Evolutionary conservation across 176 grass and related monocot genomes (phyloP).

Genomic region (Miscanthus lutarioriparius): DNA sequence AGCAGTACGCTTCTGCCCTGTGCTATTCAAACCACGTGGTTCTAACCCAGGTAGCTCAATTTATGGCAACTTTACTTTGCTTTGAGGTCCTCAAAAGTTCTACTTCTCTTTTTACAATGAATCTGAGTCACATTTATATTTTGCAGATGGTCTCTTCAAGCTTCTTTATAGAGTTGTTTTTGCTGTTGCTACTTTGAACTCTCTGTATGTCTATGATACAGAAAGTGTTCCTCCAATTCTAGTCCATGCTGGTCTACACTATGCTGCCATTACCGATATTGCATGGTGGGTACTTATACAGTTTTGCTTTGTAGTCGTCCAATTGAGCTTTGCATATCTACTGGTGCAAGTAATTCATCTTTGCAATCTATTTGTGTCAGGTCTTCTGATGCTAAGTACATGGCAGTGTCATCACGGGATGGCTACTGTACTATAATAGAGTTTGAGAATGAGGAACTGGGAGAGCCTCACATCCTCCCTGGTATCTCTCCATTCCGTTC

Average conservation of each 20-base stretch:
- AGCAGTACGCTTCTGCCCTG: slow-evolving; percentile 82
- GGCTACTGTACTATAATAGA: slow-evolving; percentile 94
- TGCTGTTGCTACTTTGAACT: slow-evolving; percentile 84
- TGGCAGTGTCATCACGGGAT: slow-evolving; percentile 82
- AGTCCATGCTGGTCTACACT: slow-evolving; percentile 88
- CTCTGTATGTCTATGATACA: slow-evolving; percentile 90
- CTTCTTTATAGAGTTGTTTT: slow-evolving; percentile 94
- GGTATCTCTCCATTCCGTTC: slow-evolving; percentile 47
- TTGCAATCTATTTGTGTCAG: slow-evolving; percentile 37
- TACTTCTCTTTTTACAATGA: slow-evolving; percentile 24
- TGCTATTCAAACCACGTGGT: slow-evolving; percentile 65
- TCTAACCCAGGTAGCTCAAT: slow-evolving; percentile 64
- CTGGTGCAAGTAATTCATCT: neutral
- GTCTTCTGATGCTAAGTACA: slow-evolving; percentile 86
- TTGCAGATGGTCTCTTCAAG: slow-evolving; percentile 82
- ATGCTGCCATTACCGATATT: slow-evolving; percentile 98
- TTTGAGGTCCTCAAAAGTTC: slow-evolving; percentile 7
- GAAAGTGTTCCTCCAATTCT: slow-evolving; percentile 79
- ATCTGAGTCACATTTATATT: slow-evolving; percentile 9
- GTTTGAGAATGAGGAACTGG: slow-evolving; percentile 83
- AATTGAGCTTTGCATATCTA: neutral
- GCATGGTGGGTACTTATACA: slow-evolving; percentile 60
- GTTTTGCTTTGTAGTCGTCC: slow-evolving; percentile 2
- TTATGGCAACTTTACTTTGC: slow-evolving; percentile 19
- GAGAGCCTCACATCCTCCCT: slow-evolving; percentile 46